Evolutionary conservation across 2,329 filamentous ascomycete species (phyloP).

Genomic region (Neopestalotiopsis sp.): DNA sequence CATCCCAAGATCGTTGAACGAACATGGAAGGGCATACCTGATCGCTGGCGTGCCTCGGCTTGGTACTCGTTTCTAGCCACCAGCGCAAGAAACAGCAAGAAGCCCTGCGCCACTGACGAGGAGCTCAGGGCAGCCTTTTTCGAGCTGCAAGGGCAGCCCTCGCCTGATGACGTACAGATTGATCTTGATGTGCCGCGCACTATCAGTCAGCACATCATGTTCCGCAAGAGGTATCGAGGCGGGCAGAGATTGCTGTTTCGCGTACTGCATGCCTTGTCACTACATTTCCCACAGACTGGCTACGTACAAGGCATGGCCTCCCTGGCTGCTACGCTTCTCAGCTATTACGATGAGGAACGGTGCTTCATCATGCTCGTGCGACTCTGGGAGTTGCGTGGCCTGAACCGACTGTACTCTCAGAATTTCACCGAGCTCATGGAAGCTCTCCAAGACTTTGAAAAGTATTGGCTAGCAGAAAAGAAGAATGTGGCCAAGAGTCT

Average conservation of each 20-base stretch:
- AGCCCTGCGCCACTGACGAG: slow-evolving; percentile 67
- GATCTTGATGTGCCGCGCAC: slow-evolving; percentile 96
- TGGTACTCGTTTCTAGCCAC: slow-evolving; percentile 92
- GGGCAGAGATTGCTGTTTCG: slow-evolving; percentile 92
- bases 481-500: slow-evolving; percentile 77
- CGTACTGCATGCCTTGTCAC: slow-evolving; percentile 86
- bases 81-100: slow-evolving; percentile 70
- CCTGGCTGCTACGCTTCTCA: slow-evolving; percentile 87
- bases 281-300: slow-evolving; percentile 89
- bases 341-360: slow-evolving; percentile 95
- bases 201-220: slow-evolving; percentile 97
- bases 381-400: slow-evolving; percentile 85
- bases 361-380: slow-evolving; percentile 97
- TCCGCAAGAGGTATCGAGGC: slow-evolving; percentile 86
- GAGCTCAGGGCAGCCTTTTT: slow-evolving; percentile 76
- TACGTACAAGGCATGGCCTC: slow-evolving; percentile 99
- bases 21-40: slow-evolving; percentile 98
- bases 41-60: slow-evolving; percentile 89
- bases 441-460: slow-evolving; percentile 84
- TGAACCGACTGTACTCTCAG: slow-evolving; percentile 81
- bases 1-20: slow-evolving; percentile 87
- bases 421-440: slow-evolving; percentile 89
- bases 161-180: slow-evolving; percentile 93
- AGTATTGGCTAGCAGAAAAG: slow-evolving; percentile 77
- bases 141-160: slow-evolving; percentile 73